Percentiles rank a stretch among this genome's conserved stretches.
phyloP scores from a whole-genome alignment of 1,139 yeast genomes.

The Arxiozyma heterogenica region DNA sequence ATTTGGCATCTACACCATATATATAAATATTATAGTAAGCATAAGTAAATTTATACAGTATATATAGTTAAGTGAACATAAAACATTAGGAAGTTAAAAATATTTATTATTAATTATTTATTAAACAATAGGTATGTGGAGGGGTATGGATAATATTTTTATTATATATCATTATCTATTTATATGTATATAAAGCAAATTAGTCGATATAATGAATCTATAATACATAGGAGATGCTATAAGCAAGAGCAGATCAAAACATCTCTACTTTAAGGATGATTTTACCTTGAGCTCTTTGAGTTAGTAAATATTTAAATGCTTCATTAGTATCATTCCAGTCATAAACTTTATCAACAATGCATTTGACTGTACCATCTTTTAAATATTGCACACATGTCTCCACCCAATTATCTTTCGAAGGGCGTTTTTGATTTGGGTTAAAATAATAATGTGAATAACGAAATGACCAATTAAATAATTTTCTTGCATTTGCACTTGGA shows the following conservation, averaged over 20 bases:
- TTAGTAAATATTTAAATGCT: slow-evolving; percentile 43
- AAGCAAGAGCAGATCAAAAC: slow-evolving; percentile 18
- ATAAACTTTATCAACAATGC: slow-evolving; percentile 46
- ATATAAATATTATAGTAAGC: background rate
- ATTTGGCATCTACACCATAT: too few relatives aligned
- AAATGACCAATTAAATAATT: slow-evolving; percentile 32
- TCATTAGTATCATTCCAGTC: slow-evolving; percentile 43
- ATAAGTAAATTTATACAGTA: too few relatives aligned
- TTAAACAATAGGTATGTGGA: background rate
- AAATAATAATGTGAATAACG: slow-evolving; percentile 31
- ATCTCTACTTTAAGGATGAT: slow-evolving; percentile 39
- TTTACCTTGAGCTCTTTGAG: slow-evolving; percentile 56
- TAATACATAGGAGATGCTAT: background rate
- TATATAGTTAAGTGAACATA: background rate
- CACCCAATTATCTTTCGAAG: slow-evolving; percentile 28
- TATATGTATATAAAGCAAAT: background rate
- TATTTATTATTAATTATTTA: too few relatives aligned
- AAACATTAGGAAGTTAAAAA: background rate
- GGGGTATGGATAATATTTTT: background rate
- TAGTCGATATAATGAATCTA: background rate
- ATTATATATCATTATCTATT: too few relatives aligned
- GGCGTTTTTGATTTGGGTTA: slow-evolving; percentile 24
- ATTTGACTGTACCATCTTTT: slow-evolving; percentile 35
- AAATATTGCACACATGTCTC: slow-evolving; percentile 36
- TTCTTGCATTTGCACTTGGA: slow-evolving; percentile 35